Evolutionary conservation across 352 stramenopile genomes (phyloP), one percentile per base, ranked within the genome.

Genomic region (Pythium chondricola): DNA sequence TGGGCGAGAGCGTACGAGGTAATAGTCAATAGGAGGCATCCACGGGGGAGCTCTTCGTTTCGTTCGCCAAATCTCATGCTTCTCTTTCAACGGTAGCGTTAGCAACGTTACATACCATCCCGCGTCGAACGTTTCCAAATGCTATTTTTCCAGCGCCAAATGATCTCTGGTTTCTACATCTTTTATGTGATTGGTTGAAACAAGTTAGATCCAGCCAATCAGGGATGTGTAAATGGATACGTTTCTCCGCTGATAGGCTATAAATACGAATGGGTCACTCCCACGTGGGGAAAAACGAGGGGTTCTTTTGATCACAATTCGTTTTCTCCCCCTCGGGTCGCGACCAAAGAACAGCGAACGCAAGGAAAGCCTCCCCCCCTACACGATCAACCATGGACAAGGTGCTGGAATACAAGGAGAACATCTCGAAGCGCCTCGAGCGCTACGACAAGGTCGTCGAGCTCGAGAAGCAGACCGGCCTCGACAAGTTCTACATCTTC

Each of bases 401-500:
- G 61, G 6, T 83, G 40, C 42, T 83, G 42, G 72, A 89, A 58
- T 93, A 93, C 73, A 88, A 88, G 71, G 71, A 76, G 21, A 90
- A 83, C 58, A 88, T 93, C 68, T 74, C 61, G 48, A 63, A 69
- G 63, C 79, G 81, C 61, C 66, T 93, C 52, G 78, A 88, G 62
- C 72, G 74, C 49, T 91, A 91, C 58, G 74, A 88, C 6, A 85
- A 89, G 71, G 67, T 93, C 56, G 71, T 84, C 36, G 77, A 93
- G 55, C 54, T 90, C 27, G 82, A 93, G 68, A 85, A 89, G 69
- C 69, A 88, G 61, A 91, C 79, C 35, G 82, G 79, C 30, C 63
- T 93, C 36, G 79, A 91, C 66, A 93, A 93, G 74, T 91, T 93
- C 60, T 93, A 89, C 69, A 80, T 93, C 56, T 88, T 91, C 56